phyloP scores from a whole-genome alignment of 2,329 filamentous ascomycete genomes.

The Alternaria triticimaculans region DNA sequence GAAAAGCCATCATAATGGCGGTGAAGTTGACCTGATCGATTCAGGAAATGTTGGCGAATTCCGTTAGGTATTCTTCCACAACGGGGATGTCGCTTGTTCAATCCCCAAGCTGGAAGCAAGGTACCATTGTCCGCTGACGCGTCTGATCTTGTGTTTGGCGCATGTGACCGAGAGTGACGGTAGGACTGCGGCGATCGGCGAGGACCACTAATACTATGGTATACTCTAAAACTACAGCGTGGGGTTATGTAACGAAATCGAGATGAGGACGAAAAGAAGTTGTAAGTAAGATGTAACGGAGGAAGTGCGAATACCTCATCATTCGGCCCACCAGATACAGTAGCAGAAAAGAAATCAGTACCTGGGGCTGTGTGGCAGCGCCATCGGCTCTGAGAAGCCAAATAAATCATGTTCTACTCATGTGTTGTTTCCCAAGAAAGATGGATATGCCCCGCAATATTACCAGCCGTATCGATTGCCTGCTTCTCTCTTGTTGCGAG shows the following conservation, averaged over 20 bases:
- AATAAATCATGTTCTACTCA: background rate
- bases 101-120: background rate
- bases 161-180: background rate
- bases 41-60: background rate
- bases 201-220: background rate
- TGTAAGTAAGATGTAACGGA: background rate
- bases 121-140: background rate
- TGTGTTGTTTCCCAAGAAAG: background rate
- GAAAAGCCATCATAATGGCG: background rate
- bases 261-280: background rate
- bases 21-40: background rate
- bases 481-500: constrained; percentile 80
- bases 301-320: background rate
- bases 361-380: background rate
- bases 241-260: background rate
- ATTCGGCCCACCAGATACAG: background rate
- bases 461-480: constrained; percentile 85
- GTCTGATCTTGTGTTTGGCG: background rate
- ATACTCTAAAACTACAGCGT: background rate
- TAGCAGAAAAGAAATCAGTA: background rate
- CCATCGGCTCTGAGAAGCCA: background rate
- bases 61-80: background rate
- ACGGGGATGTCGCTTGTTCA: background rate
- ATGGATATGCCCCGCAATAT: background rate
- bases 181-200: background rate